Evolutionary conservation across 352 stramenopile species (phyloP), one percentile per base, ranked within the genome.

Genomic region (Globisporangium paroecandrum): DNA sequence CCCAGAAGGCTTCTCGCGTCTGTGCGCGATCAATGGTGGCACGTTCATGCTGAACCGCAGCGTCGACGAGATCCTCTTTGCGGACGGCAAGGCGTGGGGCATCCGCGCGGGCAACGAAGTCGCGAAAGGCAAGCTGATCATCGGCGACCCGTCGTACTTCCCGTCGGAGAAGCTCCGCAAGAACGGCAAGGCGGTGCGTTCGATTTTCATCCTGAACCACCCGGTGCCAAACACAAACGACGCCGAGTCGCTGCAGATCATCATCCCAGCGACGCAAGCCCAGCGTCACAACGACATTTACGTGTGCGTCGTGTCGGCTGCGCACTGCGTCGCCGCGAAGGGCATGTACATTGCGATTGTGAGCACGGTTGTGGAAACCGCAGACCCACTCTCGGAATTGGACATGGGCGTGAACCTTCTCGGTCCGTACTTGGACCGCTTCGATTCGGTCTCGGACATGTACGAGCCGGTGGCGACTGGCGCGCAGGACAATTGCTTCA

Each of bases 1-100:
- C 51, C 98, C 98, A 6, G 97, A 99, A 81, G 97, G 97, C 64
- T 99, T 99, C 79, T 99, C 97, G 66, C 94, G 98, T 51, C 93
- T 99, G 7, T 99, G 96, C 72, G 98, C 98, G 22, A 99, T 99
- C 78, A 95, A 99, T 82, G 98, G 98, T 65, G 97, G 98, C 70
- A 99, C 97, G 51, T 99, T 99, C 76, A 99, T 99, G 97, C 89
- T 99, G 29, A 98, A 99, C 82, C 95, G 95, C 63, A 87, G 93
- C 62, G 93, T 99, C 15, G 90, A 97, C 61, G 90, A 97, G 76
- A 89, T 98, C 55, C 71, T 99, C 24, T 98, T 96, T 64, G 90
- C 99, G 74, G 87, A 96, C 58, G 96, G 94, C 64, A 89, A 98
- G 72, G 97, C 97, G 1, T 98, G 89, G 84, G 98, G 97, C 65